Evolutionary conservation across 805 yeast genomes (phyloP), one percentile per base, ranked within the genome.

Genomic region (Pichia insulana): DNA sequence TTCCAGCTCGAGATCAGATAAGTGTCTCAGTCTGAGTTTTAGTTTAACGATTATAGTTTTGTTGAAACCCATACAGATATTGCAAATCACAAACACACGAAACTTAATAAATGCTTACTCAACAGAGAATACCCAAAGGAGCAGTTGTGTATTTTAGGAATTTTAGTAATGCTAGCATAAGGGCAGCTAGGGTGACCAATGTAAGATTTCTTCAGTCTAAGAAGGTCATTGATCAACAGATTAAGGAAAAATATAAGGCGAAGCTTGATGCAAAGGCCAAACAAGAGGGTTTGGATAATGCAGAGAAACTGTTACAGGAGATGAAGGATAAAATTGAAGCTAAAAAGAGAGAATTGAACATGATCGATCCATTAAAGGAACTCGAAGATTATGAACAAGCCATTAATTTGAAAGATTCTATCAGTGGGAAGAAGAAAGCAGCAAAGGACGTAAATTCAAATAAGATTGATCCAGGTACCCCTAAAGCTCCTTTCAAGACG

Each of bases 301-400:
- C 84, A 4, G 76, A 76, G 7, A 83, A 83, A 44, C 64, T 88
- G 47, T 74, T 78, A 49, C 76, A 66, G 33, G 75, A 73, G 48
- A 61, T 81, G 48, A 78, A 81, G 52, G 82, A 76, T 33, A 71
- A 76, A 18, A 75, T 87, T 36, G 76, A 70, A 30, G 55, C 61
- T 30, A 73, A 68, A 37, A 81, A 78, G 56, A 68, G 67, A 45
- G 75, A 77, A 44, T 65, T 83, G 54, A 70, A 68, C 55, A 74
- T 68, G 42, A 62, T 83, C 12, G 94, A 86, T 56, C 92, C 92
- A 0, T 63, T 83, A 50, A 66, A 72, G 39, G 84, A 80, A 46
- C 62, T 82, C n/a, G 83, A 79, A 49, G 76, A 73, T 33, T 63
- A 48, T 40, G 65, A 61, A 44, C 54, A 47, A 44, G 53, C 53